Percentiles rank a stretch among this genome's conserved stretches.
phyloP scores from a whole-genome alignment of 768 basidiomycete genomes.

The Suillus luteus region DNA sequence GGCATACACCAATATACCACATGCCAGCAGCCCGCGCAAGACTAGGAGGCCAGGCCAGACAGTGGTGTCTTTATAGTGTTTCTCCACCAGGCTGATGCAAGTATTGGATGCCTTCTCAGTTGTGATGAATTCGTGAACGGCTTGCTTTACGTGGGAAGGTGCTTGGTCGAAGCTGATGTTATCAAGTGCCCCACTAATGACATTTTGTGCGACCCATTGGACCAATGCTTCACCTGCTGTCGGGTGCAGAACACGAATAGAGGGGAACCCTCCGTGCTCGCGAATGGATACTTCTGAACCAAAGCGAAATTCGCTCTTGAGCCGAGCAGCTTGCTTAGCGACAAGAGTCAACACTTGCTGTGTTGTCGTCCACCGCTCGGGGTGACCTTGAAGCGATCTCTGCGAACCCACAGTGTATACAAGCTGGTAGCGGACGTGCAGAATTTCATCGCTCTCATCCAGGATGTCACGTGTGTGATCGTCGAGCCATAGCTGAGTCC shows the following conservation, averaged over 20 bases:
- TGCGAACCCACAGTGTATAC: slow-evolving; percentile 39
- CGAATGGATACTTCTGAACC: slow-evolving; percentile 24
- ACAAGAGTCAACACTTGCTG: slow-evolving; percentile 34
- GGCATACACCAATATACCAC: slow-evolving; percentile 33
- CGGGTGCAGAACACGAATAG: slow-evolving; percentile 24
- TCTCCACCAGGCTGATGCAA: slow-evolving; percentile 14
- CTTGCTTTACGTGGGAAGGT: background rate
- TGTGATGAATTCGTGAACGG: slow-evolving; percentile 28
- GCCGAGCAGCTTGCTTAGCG: slow-evolving; percentile 15
- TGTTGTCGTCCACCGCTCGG: slow-evolving; percentile 37
- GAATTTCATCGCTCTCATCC: slow-evolving; percentile 46
- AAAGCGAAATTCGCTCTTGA: slow-evolving; percentile 12
- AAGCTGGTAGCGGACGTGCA: slow-evolving; percentile 40
- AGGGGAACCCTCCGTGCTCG: slow-evolving; percentile 25
- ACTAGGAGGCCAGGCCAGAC: slow-evolving; percentile 31
- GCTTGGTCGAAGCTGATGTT: slow-evolving; percentile 21
- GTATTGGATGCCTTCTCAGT: slow-evolving; percentile 4
- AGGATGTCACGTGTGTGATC: slow-evolving; percentile 40
- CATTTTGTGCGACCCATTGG: slow-evolving; percentile 15
- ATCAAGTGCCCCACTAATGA: slow-evolving; percentile 21
- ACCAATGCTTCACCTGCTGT: slow-evolving; percentile 19
- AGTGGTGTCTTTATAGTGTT: background rate
- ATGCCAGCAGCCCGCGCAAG: slow-evolving; percentile 37
- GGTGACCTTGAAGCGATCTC: slow-evolving; percentile 29
- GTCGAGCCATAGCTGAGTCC: slow-evolving; percentile 22